phyloP scores from a whole-genome alignment of 352 stramenopile species.

The Pythium dissotocum region DNA sequence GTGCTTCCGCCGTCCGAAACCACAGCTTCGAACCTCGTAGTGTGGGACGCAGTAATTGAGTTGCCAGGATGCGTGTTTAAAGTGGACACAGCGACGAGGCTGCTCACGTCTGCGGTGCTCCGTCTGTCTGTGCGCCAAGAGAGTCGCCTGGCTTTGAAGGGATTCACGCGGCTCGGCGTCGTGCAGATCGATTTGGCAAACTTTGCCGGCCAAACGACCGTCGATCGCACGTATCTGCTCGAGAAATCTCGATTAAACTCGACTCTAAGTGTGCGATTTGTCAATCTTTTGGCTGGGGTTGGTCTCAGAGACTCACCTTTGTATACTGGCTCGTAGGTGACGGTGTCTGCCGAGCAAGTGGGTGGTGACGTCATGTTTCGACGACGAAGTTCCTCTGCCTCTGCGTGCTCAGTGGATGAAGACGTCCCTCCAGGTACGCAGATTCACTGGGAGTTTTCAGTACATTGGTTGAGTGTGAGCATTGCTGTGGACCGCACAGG shows the following conservation, averaged over 20 bases:
- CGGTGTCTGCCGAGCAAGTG: conserved; percentile 31
- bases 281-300: not conserved
- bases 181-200: conserved; percentile 39
- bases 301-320: not conserved
- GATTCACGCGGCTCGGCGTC: conserved; percentile 30
- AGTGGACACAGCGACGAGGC: conserved; percentile 30
- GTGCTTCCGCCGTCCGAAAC: conserved; percentile 27
- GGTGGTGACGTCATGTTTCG: conserved; percentile 41
- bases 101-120: conserved; percentile 30
- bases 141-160: conserved; percentile 8
- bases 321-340: conserved; percentile 24
- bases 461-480: not conserved
- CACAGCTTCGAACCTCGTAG: conserved; percentile 28
- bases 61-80: conserved; percentile 29
- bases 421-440: not conserved
- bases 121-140: conserved; percentile 38
- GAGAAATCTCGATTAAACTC: conserved; percentile 43
- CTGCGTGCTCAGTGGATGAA: not conserved
- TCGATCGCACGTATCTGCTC: conserved; percentile 33
- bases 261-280: conserved; percentile 30
- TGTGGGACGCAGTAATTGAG: conserved; percentile 30
- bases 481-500: not conserved
- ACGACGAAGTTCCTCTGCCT: conserved; percentile 20
- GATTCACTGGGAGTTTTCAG: too few relatives aligned
- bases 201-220: conserved; percentile 30